Percentiles rank a stretch among this genome's conserved stretches.
Conservation (phyloP, 2,329 filamentous ascomycete species). For the Rutstroemia sp. region DNA sequence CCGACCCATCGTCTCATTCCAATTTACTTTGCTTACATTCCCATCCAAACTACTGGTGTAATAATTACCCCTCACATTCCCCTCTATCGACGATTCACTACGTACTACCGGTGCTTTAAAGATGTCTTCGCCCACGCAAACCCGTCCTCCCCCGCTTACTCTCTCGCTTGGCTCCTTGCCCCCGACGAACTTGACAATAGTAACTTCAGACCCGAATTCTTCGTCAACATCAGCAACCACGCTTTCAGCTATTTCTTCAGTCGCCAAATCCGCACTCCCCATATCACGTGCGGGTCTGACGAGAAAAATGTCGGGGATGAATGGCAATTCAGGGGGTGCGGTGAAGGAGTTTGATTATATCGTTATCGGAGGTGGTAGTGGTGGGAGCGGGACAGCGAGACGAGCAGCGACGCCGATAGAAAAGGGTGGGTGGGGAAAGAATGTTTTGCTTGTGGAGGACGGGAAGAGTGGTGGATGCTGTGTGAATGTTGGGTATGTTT, state of each 20-base stretch:
- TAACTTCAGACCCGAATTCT: not conserved
- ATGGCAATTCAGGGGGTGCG: not conserved
- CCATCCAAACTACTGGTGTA: not conserved
- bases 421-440: slow-evolving; percentile 41
- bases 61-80: slow-evolving; percentile 5
- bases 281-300: slow-evolving; percentile 5
- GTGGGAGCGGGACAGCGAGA: slow-evolving; percentile 41
- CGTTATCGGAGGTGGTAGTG: slow-evolving; percentile 44
- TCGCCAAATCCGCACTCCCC: slow-evolving; percentile 6
- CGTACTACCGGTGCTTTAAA: not conserved
- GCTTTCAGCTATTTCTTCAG: slow-evolving; percentile 4
- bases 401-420: slow-evolving; percentile 31
- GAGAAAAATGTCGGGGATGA: not conserved
- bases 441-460: slow-evolving; percentile 43
- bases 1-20: not conserved
- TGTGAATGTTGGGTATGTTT: slow-evolving; percentile 44
- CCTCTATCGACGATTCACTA: not conserved
- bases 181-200: not conserved
- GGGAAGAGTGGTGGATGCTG: slow-evolving; percentile 41
- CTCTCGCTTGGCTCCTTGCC: not conserved
- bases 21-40: slow-evolving; percentile 4
- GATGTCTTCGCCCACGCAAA: not conserved
- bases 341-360: slow-evolving; percentile 44
- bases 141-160: not conserved
- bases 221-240: slow-evolving; percentile 5